Base-by-base conservation (phyloP, 2,329 filamentous ascomycete species). In the Aspergillus eucalypticola region DNA sequence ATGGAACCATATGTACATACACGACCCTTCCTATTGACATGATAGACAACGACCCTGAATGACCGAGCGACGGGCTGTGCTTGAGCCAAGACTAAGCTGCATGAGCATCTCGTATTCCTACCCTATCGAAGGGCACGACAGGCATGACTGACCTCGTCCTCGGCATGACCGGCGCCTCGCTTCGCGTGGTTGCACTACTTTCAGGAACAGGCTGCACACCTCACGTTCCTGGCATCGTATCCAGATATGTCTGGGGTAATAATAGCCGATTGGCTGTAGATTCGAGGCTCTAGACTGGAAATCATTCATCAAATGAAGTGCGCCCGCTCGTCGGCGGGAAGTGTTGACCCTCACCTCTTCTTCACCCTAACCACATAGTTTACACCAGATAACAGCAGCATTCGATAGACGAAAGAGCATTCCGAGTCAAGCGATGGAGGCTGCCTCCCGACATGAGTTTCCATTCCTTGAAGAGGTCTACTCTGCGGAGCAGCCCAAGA, bases 401-500 rank as follows among this genome's bases (percentile, higher is more conserved):
- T 3, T 49, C 44, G 10, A 3, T 1, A 15, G 8, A 23, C 5
- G 15, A 10, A 21, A 44, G 19, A 44, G 3, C 7, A 17, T 21
- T 0, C 17, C 41, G 1, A 27, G n/a, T 11, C 5, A 1, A 23
- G 21, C 2, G 13, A 54, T 54, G 52, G 52, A 67, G 61, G 61
- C 61, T 52, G 55, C 61, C 35, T 44, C 56, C 8, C 63, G 67
- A 42, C 59, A 71, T 39, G 71, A 73, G 53, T 72, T 69, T 50
- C 71, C 71, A 7, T 73, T 73, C 49, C 60, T 73, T 10, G 66
- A 72, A 60, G 69, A 70, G 49, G 69, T 73, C 2, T 70, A 63
- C 46, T 67, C 67, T 32, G 70, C 71, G 15, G 19, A 54, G 1
- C 52, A 60, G 3, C 66, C 71, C 5, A 72, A 71, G 25, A 58